Evolutionary conservation across 2,329 filamentous ascomycete genomes (phyloP).

Genomic region (Pseudogymnoascus pannorum): DNA sequence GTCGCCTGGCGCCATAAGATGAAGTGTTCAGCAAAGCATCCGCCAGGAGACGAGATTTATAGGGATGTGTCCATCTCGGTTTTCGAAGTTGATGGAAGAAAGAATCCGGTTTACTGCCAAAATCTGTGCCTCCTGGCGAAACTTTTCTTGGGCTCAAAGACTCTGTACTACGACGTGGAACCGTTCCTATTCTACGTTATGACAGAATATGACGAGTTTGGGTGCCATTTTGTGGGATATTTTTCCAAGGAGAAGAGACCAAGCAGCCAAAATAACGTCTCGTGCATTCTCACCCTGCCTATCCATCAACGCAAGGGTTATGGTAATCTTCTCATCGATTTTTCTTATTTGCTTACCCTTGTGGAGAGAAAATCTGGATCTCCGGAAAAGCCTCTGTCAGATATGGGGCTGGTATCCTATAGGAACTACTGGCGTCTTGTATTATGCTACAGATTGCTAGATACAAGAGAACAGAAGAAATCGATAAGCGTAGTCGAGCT

Average conservation of each 20-base stretch:
- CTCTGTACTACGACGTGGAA: conserved; percentile 95
- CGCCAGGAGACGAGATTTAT: conserved; percentile 96
- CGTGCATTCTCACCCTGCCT: conserved; percentile 89
- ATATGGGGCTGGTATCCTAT: conserved; percentile 96
- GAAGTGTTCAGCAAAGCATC: conserved; percentile 94
- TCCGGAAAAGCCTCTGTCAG: conserved; percentile 92
- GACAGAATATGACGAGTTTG: conserved; percentile 84
- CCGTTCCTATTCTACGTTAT: conserved; percentile 97
- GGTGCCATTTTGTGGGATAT: conserved; percentile 97
- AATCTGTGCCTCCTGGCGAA: conserved; percentile 95
- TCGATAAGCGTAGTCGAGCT: conserved; percentile 58
- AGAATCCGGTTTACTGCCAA: conserved; percentile 97
- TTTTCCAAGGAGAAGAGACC: conserved; percentile 98
- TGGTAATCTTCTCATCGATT: conserved; percentile 93
- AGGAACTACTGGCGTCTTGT: conserved; percentile 94
- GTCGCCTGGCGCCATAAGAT: conserved; percentile 96
- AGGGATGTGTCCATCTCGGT: conserved; percentile 85
- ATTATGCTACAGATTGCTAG: conserved; percentile 74
- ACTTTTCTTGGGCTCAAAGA: conserved; percentile 96
- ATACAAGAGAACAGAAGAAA: conserved; percentile 46
- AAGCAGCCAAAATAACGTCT: conserved; percentile 93
- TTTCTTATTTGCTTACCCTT: conserved; percentile 91
- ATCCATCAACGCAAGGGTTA: conserved; percentile 98
- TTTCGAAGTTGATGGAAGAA: conserved; percentile 94
- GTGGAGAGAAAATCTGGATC: conserved; percentile 92